Evolutionary conservation across 192 early-diverging fungal genomes (phyloP).

Genomic region (Pilaira anomala): DNA sequence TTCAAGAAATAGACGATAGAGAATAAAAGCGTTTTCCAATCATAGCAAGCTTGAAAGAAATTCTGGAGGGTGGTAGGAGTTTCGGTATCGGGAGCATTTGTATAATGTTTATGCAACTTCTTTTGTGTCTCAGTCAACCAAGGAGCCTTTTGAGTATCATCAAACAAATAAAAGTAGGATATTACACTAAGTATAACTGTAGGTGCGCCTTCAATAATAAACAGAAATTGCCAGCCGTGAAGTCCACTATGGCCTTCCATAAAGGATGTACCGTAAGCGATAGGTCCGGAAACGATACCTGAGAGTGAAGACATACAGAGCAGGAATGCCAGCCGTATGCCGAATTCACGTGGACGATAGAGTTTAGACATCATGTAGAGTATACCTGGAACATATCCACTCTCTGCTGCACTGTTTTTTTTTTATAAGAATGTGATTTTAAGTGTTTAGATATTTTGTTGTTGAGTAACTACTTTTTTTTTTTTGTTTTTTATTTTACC

Average conservation of each 20-base stretch:
- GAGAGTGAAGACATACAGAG: slow-evolving; percentile 47
- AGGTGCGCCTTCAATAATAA: slow-evolving; percentile 66
- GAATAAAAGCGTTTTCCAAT: slow-evolving; percentile 29
- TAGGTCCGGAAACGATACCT: slow-evolving; percentile 51
- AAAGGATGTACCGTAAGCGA: slow-evolving; percentile 57
- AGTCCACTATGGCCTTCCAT: slow-evolving; percentile 52
- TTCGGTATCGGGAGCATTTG: not conserved
- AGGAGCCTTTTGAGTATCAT: slow-evolving; percentile 9
- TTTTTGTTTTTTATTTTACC: slow-evolving; percentile 30
- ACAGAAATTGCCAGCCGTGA: slow-evolving; percentile 70
- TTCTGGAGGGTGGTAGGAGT: slow-evolving; percentile 6
- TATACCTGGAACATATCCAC: slow-evolving; percentile 72
- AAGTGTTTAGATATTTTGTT: slow-evolving; percentile 24
- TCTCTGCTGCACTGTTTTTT: slow-evolving; percentile 55
- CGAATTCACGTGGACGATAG: slow-evolving; percentile 65
- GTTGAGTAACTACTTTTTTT: too few species aligned
- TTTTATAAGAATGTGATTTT: slow-evolving; percentile 36
- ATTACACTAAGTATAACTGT: slow-evolving; percentile 54
- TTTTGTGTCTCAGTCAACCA: slow-evolving; percentile 30
- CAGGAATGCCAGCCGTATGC: slow-evolving; percentile 53
- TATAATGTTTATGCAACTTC: slow-evolving; percentile 14
- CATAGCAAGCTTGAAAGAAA: not conserved
- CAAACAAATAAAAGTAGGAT: slow-evolving; percentile 46
- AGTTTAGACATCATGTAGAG: slow-evolving; percentile 69
- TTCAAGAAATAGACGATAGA: slow-evolving; percentile 19